Evolutionary conservation across 345 rosid species (phyloP), one percentile per base, ranked within the genome.

Genomic region (Linum trigynum): DNA sequence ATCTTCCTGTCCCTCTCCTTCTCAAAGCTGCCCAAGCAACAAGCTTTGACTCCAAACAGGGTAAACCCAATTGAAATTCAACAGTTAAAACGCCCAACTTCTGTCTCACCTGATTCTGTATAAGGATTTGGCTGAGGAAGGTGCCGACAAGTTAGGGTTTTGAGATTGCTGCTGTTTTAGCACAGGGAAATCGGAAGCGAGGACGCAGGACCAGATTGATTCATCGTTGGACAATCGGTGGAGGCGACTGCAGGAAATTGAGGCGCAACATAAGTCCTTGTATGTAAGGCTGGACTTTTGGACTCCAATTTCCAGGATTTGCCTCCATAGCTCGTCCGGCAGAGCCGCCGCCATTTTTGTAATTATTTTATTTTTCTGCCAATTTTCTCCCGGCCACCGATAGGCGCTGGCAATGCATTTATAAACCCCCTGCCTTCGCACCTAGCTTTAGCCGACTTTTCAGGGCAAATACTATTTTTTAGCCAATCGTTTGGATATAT

Each of bases 311-410:
- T 82, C 86, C 1, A 92, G 79, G 58, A 90, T 82, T 65, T 66
- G 84, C 57, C 85, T 70, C 97, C 96, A 84, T 65, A 92, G 76
- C 72, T 92, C 97, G 75, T 92, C 95, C 0, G 91, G 92, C 63
- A 92, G 60, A 2, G 70, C 69, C 1, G 79, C 53, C 14, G 53
- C 53, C 53, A 48, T 48, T 15, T 48, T 48, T 15, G 14, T 9
- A 6, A 9, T 48, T 48, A 7, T 48, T 48, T 48, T 48, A 43
- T 11, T 12, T 14, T 9, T 48, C 53, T 48, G 53, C 9, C 14
- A 9, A 3, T 3, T 48, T 48, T 48, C 11, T 15, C 14, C 53
- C 53, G 15, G 53, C 0, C 53, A 2, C 3, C n/a, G n/a, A n/a
- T n/a, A n/a, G n/a, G n/a, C n/a, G n/a, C n/a, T n/a, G n/a, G n/a